Base-by-base conservation (phyloP, 371 early-diverging fungal species). In the Zancudomyces culisetae region DNA sequence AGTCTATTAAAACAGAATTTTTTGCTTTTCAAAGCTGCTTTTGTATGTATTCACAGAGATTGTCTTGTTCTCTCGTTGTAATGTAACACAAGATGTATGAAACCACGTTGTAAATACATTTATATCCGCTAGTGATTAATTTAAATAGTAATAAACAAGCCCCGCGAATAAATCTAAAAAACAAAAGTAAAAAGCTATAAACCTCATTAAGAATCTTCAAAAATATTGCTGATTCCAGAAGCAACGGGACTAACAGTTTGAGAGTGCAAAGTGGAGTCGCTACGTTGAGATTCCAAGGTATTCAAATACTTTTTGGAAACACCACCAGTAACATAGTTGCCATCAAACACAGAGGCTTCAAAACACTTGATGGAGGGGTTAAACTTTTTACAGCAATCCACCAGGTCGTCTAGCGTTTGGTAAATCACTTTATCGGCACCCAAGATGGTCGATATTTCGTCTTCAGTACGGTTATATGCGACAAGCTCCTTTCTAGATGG, bases 311-410 rank as follows among this genome's bases (percentile, higher is more conserved):
- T 74, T 27, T 74, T 69, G 28, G 80, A 77, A 21, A 96, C 79
- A 49, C 80, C 83, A 26, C 83, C 89, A 4, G 94, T 89, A 28
- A 97, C 72, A 28, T 45, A 45, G 6, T 75, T 61, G 22, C 90
- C 86, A 57, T 85, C 88, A 65, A 97, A 97, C 10, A 97, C 96
- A 2, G 92, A 87, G 0, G 87, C 80, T 62, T 97, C 98, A 75
- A 95, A 97, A 2, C 68, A 55, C 21, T 62, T 63, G 50, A 97
- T 85, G 4, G 45, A 53, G 3, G 82, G 77, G 60, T 91, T 92
- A 69, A 90, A 89, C 58, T 78, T 74, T 40, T 76, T 65, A 56
- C 77, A 90, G 51, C 88, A 81, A 45, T 76, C 71, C 21, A 88
- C 65, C 45, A 97, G 62, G 49, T 89, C 91, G 22, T 80, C 73